Evolutionary conservation across 805 yeast species (phyloP), one percentile per base, ranked within the genome.

Genomic region (Kazachstania bromeliacearum): DNA sequence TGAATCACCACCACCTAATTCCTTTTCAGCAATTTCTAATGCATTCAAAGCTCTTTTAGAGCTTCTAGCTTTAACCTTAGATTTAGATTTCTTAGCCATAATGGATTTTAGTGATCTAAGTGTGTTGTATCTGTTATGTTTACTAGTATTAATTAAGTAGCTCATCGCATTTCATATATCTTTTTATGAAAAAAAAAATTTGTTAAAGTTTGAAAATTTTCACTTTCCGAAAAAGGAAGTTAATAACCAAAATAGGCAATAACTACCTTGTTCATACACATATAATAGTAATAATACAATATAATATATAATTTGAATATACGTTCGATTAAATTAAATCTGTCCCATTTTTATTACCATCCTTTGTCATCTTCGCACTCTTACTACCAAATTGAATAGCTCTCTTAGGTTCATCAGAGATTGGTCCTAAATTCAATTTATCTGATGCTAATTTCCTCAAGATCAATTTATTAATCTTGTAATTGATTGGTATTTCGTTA

Each of bases 351-450:
- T 72, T 66, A 46, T 75, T 80, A 4, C 88, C 79, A 30, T 80
- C 73, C 1, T 89, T 89, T 3, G 76, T 68, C 79, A 92, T 76
- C 57, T 89, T 94, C 1, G 99, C 98, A 53, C 95, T 80, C 44
- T 82, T 78, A 0, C 97, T 84, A 0, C 99, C 99, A 58, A 92
- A 92, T 53, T 92, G 98, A 41, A 92, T 87, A 0, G 99, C 99
- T 32, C 99, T 67, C 53, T 92, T 92, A 1, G 81, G 75, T 52
- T 92, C 97, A 16, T 66, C 63, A 13, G 75, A 62, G 0, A 87
- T 92, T 55, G 67, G 69, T 0, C 44, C 53, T 23, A 85, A 53
- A 0, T 69, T 71, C 14, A 79, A 45, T 0, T 48, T 54, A 0
- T 44, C 45, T 12, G 30, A 30, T 0, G 96, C 96, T 6, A 83